Evolutionary conservation across 2,329 filamentous ascomycete species (phyloP), one percentile per base, ranked within the genome.

Genomic region (Trichophyton verrucosum): DNA sequence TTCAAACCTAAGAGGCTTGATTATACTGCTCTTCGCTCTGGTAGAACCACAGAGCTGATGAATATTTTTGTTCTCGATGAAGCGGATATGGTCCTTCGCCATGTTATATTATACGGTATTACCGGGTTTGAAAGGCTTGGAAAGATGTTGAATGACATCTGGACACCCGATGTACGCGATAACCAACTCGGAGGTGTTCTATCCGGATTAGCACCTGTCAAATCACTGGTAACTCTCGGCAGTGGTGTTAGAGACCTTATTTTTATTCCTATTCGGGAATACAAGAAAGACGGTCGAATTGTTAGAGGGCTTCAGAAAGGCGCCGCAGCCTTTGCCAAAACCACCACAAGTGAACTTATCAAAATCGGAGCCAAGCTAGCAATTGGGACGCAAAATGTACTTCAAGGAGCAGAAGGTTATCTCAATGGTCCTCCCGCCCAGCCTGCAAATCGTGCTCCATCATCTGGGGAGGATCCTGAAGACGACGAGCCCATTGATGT

Each of bases 1-100:
- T 99, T 99, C 76, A 99, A 99, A 72, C 94, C 94, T 7, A 97
- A 99, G 74, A 85, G 90, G n/a, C 89, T 99, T 17, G 92, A 99
- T 72, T 99, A 99, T 67, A 89, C 86, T 0, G 91, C 91, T 2
- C 81, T 99, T 2, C 86, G 91, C 27, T 96, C 94, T 1, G 94
- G 94, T 1, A 90, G 89, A 66, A 97, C 94, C 0, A 95, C 90
- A 0, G 94, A 99, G 72, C 95, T 99, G 69, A 97, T 97, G 91
- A 99, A 99, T 73, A 96, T 99, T 71, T 82, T 99, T 65, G 88
- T 92, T 13, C 82, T 99, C 0, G 94, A 99, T 66, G 86, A 89
- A 65, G 86, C 94, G 1, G 86, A 92, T 63, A 88, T 99, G 81
- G 83, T 87, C 5, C 81, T 99, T 59, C 84, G 88, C 11, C 91